These are phyloP conservation scores for Syncephalastrum racemosum DNA, from an alignment of 371 early-diverging fungal species.

Conservation along the genomic window DNA sequence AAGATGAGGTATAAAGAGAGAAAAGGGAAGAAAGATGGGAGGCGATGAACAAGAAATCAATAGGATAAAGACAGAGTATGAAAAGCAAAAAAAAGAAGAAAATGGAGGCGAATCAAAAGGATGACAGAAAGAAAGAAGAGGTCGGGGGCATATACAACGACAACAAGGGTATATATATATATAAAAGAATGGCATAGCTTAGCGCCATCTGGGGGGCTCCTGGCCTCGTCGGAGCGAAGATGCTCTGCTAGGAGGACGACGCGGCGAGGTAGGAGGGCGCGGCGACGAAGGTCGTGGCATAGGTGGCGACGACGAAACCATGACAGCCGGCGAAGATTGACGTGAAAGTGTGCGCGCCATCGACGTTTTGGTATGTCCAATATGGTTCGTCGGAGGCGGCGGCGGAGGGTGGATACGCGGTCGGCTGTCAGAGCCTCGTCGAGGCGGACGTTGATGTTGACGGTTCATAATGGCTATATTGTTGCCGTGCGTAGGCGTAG, in stretches of 20 bases:
- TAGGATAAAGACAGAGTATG: background rate
- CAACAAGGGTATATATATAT: conserved; percentile 3
- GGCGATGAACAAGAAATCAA: conserved; percentile 1
- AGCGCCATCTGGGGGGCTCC: conserved; percentile 20
- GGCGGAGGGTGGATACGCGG: conserved; percentile 8
- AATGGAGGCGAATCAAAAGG: background rate
- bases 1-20: background rate
- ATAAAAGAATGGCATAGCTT: conserved; percentile 3
- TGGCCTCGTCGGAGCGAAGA: conserved; percentile 13
- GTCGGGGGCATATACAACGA: conserved; percentile 9
- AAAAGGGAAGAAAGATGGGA: conserved; percentile 1
- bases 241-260: conserved; percentile 14
- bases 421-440: conserved; percentile 18
- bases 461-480: conserved; percentile 19
- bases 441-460: conserved; percentile 16
- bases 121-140: conserved; percentile 3
- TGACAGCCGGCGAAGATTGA: conserved; percentile 20
- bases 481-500: conserved; percentile 6
- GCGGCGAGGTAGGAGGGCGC: conserved; percentile 14
- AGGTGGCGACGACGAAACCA: conserved; percentile 15
- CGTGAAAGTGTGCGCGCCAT: conserved; percentile 25
- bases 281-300: conserved; percentile 12
- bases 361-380: conserved; percentile 17
- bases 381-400: conserved; percentile 6
- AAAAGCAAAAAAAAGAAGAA: too few species aligned